Evolutionary conservation across 2,329 filamentous ascomycete genomes (phyloP).

Genomic region (Phyllosticta citriasiana): DNA sequence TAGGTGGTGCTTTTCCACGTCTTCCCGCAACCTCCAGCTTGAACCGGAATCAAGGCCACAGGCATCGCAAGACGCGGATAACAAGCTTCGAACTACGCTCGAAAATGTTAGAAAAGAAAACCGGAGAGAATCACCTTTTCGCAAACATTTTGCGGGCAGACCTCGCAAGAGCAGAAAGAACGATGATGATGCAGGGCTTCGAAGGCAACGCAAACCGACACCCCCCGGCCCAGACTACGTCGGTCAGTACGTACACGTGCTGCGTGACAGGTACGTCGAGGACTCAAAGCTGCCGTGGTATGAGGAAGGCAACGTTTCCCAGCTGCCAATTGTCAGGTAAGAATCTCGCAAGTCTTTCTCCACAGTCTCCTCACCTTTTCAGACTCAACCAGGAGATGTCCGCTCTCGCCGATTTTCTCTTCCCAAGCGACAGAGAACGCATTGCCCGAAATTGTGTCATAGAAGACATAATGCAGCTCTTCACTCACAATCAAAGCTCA

Average conservation of each 20-base stretch:
- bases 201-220: neutral
- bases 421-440: constrained; percentile 34
- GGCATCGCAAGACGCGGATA: neutral
- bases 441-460: constrained; percentile 26
- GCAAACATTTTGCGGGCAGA: neutral
- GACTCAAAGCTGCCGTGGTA: constrained; percentile 4
- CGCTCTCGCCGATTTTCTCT: constrained; percentile 36
- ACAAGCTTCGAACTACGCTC: neutral
- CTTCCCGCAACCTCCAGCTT: neutral
- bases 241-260: neutral
- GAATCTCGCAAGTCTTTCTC: neutral
- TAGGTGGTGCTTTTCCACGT: neutral
- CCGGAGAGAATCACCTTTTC: neutral
- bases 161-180: neutral
- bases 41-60: neutral
- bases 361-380: neutral
- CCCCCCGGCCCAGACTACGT: constrained; percentile 1
- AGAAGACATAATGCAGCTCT: constrained; percentile 12
- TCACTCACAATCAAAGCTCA: neutral
- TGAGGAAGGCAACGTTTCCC: neutral
- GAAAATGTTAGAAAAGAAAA: neutral
- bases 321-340: neutral
- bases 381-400: constrained; percentile 36
- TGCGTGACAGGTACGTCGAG: neutral
- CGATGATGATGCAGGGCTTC: neutral